phyloP scores from a whole-genome alignment of 345 rosid species.

The Acer campestre region DNA sequence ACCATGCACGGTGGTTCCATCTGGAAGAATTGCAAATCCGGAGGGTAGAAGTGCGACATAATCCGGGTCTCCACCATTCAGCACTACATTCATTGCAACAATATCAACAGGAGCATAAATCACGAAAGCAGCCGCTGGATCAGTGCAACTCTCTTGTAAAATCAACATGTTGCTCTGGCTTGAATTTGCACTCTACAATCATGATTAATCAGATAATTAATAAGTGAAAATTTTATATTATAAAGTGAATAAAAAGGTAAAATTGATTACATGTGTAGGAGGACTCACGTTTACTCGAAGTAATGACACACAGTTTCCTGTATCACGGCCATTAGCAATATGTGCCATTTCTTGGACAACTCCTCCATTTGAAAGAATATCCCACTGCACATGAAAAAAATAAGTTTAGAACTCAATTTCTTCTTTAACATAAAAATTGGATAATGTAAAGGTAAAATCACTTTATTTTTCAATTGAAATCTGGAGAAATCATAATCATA shows the following conservation, averaged over 20 bases:
- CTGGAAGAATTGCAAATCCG: slow-evolving; percentile 66
- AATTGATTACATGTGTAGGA: background rate
- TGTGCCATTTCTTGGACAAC: slow-evolving; percentile 75
- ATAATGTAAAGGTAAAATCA: no score
- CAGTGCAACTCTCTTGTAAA: slow-evolving; percentile 65
- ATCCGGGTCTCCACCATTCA: slow-evolving; percentile 56
- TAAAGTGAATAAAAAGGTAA: background rate
- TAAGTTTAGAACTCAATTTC: background rate
- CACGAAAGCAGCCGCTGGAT: slow-evolving; percentile 53
- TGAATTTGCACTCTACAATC: slow-evolving; percentile 41
- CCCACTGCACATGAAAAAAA: slow-evolving; percentile 65
- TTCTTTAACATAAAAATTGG: background rate
- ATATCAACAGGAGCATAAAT: slow-evolving; percentile 67
- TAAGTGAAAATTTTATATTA: no score
- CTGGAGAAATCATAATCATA: no score
- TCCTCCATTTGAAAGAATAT: slow-evolving; percentile 73
- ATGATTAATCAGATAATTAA: background rate
- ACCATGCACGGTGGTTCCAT: slow-evolving; percentile 33
- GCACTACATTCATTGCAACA: slow-evolving; percentile 44
- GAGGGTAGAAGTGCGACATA: slow-evolving; percentile 63
- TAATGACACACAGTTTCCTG: slow-evolving; percentile 77
- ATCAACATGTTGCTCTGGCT: slow-evolving; percentile 57
- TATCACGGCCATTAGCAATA: slow-evolving; percentile 79
- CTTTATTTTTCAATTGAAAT: background rate
- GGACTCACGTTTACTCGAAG: slow-evolving; percentile 66